Evolutionary conservation across 768 basidiomycete species (phyloP).

Genomic region (Phanerochaete sordida): DNA sequence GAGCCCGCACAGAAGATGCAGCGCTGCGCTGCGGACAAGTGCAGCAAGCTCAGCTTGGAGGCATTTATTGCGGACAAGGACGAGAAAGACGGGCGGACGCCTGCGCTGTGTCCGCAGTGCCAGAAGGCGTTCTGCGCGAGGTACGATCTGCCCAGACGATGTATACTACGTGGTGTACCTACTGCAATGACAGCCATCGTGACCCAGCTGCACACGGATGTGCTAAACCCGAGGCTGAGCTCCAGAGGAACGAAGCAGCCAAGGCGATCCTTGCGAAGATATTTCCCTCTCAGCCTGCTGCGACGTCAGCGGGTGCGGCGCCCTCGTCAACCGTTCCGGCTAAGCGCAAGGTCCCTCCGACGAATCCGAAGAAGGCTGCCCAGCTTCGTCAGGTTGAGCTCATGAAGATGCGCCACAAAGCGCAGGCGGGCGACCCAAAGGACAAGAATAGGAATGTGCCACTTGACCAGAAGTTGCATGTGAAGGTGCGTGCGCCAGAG

Average conservation of each 20-base stretch:
- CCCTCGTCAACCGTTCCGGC: slow-evolving; percentile 5
- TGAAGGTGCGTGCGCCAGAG: slow-evolving; percentile 38
- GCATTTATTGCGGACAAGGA: slow-evolving; percentile 30
- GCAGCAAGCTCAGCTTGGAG: slow-evolving; percentile 53
- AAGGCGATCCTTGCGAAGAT: slow-evolving; percentile 48
- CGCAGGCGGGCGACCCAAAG: slow-evolving; percentile 58
- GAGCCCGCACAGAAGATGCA: slow-evolving; percentile 29
- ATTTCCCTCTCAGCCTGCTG: slow-evolving; percentile 35
- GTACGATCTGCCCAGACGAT: slow-evolving; percentile 33
- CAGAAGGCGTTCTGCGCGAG: slow-evolving; percentile 57
- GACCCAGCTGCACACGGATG: slow-evolving; percentile 63
- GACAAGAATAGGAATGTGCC: slow-evolving; percentile 46
- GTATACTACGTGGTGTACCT: not conserved
- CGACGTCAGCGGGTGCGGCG: slow-evolving; percentile 14
- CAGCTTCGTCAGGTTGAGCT: slow-evolving; percentile 56
- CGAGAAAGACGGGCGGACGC: slow-evolving; percentile 22
- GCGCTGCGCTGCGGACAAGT: slow-evolving; percentile 49
- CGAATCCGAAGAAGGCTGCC: slow-evolving; percentile 50
- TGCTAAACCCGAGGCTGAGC: slow-evolving; percentile 13
- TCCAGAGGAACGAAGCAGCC: slow-evolving; percentile 42
- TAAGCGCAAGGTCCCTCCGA: slow-evolving; percentile 15
- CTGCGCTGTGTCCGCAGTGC: slow-evolving; percentile 50
- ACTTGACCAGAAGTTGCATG: slow-evolving; percentile 55
- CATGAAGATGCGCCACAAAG: slow-evolving; percentile 75
- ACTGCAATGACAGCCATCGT: slow-evolving; percentile 50